These are phyloP conservation scores for Zizania palustris DNA, from an alignment of 202 grass and related monocot genomes.

Conservation along the genomic window DNA sequence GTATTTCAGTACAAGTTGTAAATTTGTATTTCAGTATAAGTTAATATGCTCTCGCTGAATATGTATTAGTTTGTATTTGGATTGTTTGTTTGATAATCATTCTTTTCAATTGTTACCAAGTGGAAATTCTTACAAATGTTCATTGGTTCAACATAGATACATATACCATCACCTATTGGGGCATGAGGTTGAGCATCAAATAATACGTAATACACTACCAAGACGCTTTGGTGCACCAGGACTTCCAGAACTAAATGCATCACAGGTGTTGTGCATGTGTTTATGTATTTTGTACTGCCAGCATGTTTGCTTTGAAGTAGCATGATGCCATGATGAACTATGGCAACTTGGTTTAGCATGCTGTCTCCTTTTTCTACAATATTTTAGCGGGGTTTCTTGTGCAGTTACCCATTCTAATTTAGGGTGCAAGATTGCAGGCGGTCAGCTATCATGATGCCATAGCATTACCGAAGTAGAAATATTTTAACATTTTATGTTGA, in stretches of 20 bases:
- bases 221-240: constrained; percentile 95
- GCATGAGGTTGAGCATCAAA: constrained; percentile 96
- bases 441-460: constrained; percentile 13
- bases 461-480: background rate
- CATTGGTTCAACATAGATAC: constrained; percentile 52
- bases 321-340: too few species aligned
- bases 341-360: background rate
- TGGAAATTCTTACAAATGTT: constrained; percentile 9
- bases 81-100: constrained; percentile 11
- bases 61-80: constrained; percentile 21
- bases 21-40: background rate
- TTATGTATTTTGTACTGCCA: background rate
- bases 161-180: constrained; percentile 99
- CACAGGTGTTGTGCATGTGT: constrained; percentile 60
- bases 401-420: constrained; percentile 6
- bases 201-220: constrained; percentile 85
- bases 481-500: constrained; percentile 17
- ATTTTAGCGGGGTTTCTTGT: background rate
- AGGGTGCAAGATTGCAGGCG: background rate
- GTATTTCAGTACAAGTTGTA: background rate
- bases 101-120: constrained; percentile 10
- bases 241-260: constrained; percentile 98
- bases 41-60: constrained; percentile 2
- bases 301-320: background rate
- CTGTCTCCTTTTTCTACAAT: background rate